These are phyloP conservation scores for Garcia nutans DNA, from an alignment of 345 rosid genomes.

Conservation along the genomic window DNA sequence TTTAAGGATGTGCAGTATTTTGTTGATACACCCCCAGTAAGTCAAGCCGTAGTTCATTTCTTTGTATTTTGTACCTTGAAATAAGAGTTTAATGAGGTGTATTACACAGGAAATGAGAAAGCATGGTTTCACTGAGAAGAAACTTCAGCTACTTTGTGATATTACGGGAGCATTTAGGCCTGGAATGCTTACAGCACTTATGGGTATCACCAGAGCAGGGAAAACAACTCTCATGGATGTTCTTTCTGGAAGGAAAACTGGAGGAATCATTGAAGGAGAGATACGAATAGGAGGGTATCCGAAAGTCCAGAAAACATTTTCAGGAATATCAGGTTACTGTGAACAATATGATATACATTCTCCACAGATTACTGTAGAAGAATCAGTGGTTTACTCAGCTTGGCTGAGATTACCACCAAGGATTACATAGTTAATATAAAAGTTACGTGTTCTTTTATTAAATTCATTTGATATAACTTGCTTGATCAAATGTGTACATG, in stretches of 20 bases:
- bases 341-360: conserved; percentile 85
- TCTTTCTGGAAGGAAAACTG: conserved; percentile 80
- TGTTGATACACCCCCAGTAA: no score
- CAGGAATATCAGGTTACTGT: conserved; percentile 79
- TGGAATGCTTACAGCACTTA: conserved; percentile 23
- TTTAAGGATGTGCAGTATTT: no score
- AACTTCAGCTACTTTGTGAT: conserved; percentile 56
- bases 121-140: conserved; percentile 25
- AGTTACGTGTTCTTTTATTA: no score
- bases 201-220: conserved; percentile 92
- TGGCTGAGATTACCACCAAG: conserved; percentile 65
- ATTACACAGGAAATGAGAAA: no score
- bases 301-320: conserved; percentile 70
- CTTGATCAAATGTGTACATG: no score
- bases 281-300: conserved; percentile 61
- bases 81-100: no score
- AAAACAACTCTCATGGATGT: conserved; percentile 86
- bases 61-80: no score
- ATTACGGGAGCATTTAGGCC: conserved; percentile 70
- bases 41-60: no score
- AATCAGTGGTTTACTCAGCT: conserved; percentile 69
- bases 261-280: conserved; percentile 69
- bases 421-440: no score
- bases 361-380: conserved; percentile 63
- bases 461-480: no score